Evolutionary conservation across 2,329 filamentous ascomycete genomes (phyloP), one percentile per base, ranked within the genome.

Genomic region (Microthyrium microscopicum): DNA sequence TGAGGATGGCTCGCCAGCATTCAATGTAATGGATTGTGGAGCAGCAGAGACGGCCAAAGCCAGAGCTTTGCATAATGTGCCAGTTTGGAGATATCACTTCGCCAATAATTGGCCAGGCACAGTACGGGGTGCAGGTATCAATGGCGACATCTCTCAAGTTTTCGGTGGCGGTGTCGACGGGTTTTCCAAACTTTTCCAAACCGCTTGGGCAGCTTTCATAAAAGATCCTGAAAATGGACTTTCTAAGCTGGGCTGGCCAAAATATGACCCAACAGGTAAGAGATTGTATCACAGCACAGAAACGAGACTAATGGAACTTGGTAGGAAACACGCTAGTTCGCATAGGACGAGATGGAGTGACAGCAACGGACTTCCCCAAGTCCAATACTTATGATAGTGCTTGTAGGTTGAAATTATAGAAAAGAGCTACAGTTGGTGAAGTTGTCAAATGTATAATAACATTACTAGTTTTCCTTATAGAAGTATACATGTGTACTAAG

Each of bases 171-270:
- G 15, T 9, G 21, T 15, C 34, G 7, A 12, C 15, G 27, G 27
- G 21, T n/a, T 37, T 13, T 19, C 16, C 22, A 29, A 22, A 15
- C 20, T 27, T 20, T 35, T 37, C 29, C 34, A 26, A 7, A 26
- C n/a, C n/a, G 35, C 35, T 15, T 37, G 35, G 35, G 35, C 30
- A 12, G 22, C 19, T 2, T 37, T 37, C 30, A 30, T 30, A 2
- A 37, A 37, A 24, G 30, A 34, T n/a, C 35, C 35, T 8, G 25
- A 36, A 20, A 26, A 25, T 7, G 35, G 34, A 8, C 28, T 48
- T 24, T 21, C 21, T 7, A 20, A 34, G 24, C 24, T 34, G 11
- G 24, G 32, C 24, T 34, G 32, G 32, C 32, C 32, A 16, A 5
- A 20, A 17, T 34, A 34, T 21, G 25, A 34, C 16, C 24, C 21